Evolutionary conservation across 345 rosid species (phyloP), one percentile per base, ranked within the genome.

Genomic region (Mercurialis annua): DNA sequence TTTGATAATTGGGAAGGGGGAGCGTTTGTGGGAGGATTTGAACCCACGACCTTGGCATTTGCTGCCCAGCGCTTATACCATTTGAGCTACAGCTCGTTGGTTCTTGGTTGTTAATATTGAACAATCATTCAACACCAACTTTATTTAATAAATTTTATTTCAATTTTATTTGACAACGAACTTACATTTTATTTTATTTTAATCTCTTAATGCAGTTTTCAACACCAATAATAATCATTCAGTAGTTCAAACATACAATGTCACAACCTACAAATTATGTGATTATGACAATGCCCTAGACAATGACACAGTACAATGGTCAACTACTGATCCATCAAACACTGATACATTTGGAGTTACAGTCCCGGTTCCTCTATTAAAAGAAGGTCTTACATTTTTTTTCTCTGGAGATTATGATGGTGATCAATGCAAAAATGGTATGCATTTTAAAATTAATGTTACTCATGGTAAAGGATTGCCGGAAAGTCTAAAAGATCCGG

Each of bases 211-310:
- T 74, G 81, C 87, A 94, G 99, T 89, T 33, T 94, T 94, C 58
- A 89, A 89, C 77, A 91, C 99, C n/a, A 86, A 94, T 44, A 91
- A 63, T 51, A 94, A 91, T 74, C 99, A 91, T 74, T 89, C 99
- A 1, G 89, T 94, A 16, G 83, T 89, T 18, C 95, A 89, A 30
- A 94, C 99, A 9, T 89, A 87, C 84, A 90, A 89, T 64, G 15
- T 63, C 60, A 89, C 97, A 43, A 89, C 87, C 0, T 91, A 87
- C 83, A 78, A 81, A 64, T 64, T 68, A 17, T 94, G 99, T 58
- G 91, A 94, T 55, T 80, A 85, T 75, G 81, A 81, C 21, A 78
- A 89, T 23, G 70, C 81, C 18, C 50, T 66, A n/a, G 83, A 77
- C 69, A 81, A 72, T 6, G 89, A 81, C 55, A 91, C 92, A 16